phyloP scores from a whole-genome alignment of 2,329 filamentous ascomycete genomes.

The Fusarium sp. region DNA sequence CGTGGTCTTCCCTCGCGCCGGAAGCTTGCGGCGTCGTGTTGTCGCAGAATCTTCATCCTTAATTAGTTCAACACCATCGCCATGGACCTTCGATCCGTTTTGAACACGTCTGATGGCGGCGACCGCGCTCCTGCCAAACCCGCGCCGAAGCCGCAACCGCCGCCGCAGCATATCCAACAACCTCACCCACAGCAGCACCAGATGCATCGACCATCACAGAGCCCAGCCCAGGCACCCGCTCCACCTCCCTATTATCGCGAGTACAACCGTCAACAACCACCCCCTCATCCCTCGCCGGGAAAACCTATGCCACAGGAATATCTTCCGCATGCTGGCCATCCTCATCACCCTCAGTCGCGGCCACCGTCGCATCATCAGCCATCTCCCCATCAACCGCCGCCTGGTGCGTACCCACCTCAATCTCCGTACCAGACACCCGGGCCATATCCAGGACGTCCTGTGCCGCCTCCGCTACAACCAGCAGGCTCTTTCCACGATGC shows the following conservation, averaged over 20 bases:
- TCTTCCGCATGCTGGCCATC: slow-evolving; percentile 48
- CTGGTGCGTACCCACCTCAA: slow-evolving; percentile 53
- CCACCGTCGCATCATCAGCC: slow-evolving; percentile 51
- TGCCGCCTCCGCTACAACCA: slow-evolving; percentile 61
- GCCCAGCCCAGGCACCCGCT: slow-evolving; percentile 48
- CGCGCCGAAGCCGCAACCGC: slow-evolving; percentile 50
- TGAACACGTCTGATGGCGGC: slow-evolving; percentile 64
- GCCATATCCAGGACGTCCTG: slow-evolving; percentile 58
- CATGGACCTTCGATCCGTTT: slow-evolving; percentile 66
- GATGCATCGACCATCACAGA: slow-evolving; percentile 57
- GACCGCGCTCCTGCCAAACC: slow-evolving; percentile 53
- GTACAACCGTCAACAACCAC: slow-evolving; percentile 56
- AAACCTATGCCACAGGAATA: slow-evolving; percentile 61
- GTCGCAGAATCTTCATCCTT: slow-evolving; percentile 29
- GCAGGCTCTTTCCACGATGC: slow-evolving; percentile 58
- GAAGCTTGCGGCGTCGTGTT: slow-evolving; percentile 29
- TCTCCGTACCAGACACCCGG: slow-evolving; percentile 55
- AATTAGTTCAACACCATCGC: slow-evolving; percentile 3
- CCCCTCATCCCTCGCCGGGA: slow-evolving; percentile 63
- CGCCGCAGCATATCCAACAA: slow-evolving; percentile 50
- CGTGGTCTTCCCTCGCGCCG: slow-evolving; percentile 36
- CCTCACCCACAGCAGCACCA: slow-evolving; percentile 54
- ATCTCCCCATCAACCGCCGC: slow-evolving; percentile 45
- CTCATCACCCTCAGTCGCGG: slow-evolving; percentile 49
- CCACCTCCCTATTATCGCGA: slow-evolving; percentile 62